Evolutionary conservation across 179 eudicot species (phyloP).

Genomic region (Beta macrorhiza): DNA sequence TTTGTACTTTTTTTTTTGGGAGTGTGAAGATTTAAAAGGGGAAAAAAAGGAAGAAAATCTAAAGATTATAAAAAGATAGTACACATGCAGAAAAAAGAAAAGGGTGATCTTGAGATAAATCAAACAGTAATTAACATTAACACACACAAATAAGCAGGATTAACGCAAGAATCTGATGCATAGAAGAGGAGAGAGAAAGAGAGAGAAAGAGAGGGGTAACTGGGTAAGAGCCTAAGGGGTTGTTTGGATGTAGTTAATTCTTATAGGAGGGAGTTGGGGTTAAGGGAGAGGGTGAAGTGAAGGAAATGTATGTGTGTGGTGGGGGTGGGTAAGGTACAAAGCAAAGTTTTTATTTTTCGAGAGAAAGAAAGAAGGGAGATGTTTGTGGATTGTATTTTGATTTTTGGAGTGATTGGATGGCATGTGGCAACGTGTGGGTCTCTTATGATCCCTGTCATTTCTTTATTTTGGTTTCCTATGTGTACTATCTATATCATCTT

Average conservation of each 20-base stretch:
- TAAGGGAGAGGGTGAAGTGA: too few species aligned
- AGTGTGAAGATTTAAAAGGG: neutral
- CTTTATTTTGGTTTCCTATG: too few species aligned
- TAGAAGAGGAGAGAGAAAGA: constrained; percentile 7
- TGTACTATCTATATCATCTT: too few species aligned
- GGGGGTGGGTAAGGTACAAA: neutral
- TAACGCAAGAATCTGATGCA: neutral
- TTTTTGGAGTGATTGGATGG: neutral
- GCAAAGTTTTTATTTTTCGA: neutral
- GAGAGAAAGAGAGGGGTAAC: neutral
- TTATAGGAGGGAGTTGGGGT: neutral
- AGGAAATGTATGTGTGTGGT: neutral
- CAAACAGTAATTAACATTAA: neutral
- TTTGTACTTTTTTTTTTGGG: constrained; percentile 9
- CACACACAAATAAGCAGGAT: neutral
- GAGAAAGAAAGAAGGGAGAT: neutral
- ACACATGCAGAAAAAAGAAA: constrained; percentile 11
- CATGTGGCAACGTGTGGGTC: constrained; percentile 25
- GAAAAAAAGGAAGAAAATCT: neutral
- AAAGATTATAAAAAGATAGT: neutral
- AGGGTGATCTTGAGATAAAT: neutral
- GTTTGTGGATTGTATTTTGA: neutral
- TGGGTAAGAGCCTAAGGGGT: neutral
- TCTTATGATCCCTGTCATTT: constrained; percentile 6
- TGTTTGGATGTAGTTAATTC: neutral